Percentiles rank a stretch among this genome's conserved stretches.
Conservation (phyloP, 371 early-diverging fungal genomes). For the Mucor sp. region DNA sequence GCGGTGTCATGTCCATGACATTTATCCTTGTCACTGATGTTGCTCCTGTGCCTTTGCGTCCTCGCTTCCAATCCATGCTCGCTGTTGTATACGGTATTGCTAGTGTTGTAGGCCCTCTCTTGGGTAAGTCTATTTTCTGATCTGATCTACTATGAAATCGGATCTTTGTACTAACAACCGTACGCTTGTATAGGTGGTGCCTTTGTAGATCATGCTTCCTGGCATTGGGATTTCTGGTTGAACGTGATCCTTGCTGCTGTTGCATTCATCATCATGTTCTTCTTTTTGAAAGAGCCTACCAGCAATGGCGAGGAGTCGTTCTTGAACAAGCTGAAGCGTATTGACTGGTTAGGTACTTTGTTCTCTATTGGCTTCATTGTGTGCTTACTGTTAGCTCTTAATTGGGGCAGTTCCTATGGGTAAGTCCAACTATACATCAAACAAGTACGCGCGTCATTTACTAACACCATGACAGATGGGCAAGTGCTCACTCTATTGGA, state of each 20-base stretch:
- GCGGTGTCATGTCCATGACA: constrained; percentile 65
- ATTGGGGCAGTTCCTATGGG: constrained; percentile 51
- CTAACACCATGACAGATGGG: constrained; percentile 37
- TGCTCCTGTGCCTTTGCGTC: constrained; percentile 62
- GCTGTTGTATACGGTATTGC: constrained; percentile 71
- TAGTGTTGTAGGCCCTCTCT: constrained; percentile 69
- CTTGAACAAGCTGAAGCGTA: constrained; percentile 57
- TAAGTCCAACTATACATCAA: neutral
- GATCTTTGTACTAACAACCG: neutral
- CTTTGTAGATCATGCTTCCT: constrained; percentile 61
- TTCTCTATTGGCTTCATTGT: constrained; percentile 40
- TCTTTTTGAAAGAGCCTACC: constrained; percentile 51
- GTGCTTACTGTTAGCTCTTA: constrained; percentile 52
- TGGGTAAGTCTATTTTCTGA: constrained; percentile 30
- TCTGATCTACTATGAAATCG: neutral
- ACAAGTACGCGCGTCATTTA: neutral
- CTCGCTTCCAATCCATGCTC: constrained; percentile 62
- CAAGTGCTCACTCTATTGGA: constrained; percentile 48
- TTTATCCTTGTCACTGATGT: constrained; percentile 84
- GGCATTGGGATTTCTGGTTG: constrained; percentile 79
- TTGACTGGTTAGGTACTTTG: constrained; percentile 66
- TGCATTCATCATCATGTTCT: constrained; percentile 49
- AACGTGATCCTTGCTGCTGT: constrained; percentile 75
- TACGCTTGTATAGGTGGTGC: constrained; percentile 67
- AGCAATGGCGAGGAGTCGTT: constrained; percentile 41